These are phyloP conservation scores for Fusarium sp. DNA, from an alignment of 2,329 filamentous ascomycete species.

Conservation along the genomic window DNA sequence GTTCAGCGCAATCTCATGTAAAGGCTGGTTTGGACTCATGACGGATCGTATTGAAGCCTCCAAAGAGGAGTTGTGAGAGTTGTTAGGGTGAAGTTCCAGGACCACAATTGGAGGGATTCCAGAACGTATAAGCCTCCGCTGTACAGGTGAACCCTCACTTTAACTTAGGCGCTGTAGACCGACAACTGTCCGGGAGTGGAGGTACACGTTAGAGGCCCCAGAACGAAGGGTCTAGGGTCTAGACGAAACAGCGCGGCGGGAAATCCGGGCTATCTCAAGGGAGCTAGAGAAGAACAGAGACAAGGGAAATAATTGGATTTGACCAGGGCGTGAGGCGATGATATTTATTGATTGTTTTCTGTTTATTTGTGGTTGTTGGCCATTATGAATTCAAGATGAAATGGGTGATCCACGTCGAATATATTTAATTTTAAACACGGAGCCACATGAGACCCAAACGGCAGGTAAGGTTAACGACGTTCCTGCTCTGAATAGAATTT, in stretches of 20 bases:
- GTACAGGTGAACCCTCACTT: slow-evolving; percentile 25
- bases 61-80: slow-evolving; percentile 16
- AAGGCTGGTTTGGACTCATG: slow-evolving; percentile 41
- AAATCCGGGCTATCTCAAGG: slow-evolving; percentile 36
- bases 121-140: slow-evolving; percentile 27
- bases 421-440: not conserved
- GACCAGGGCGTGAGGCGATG: slow-evolving; percentile 12
- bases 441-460: not conserved
- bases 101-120: slow-evolving; percentile 34
- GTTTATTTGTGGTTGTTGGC: slow-evolving; percentile 22
- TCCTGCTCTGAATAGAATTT: slow-evolving; percentile 5
- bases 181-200: slow-evolving; percentile 26
- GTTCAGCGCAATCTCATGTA: slow-evolving; percentile 38
- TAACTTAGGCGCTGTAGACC: slow-evolving; percentile 25
- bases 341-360: slow-evolving; percentile 30
- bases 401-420: not conserved
- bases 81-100: slow-evolving; percentile 19
- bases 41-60: slow-evolving; percentile 15
- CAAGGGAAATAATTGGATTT: slow-evolving; percentile 33
- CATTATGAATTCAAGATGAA: not conserved
- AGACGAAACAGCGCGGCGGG: slow-evolving; percentile 39
- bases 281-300: slow-evolving; percentile 25
- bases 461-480: not conserved
- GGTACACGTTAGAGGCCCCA: slow-evolving; percentile 12
- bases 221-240: slow-evolving; percentile 35